Percentiles rank a stretch among this genome's conserved stretches.
phyloP scores from a whole-genome alignment of 2,329 filamentous ascomycete genomes.

The Karstenula rhodostoma region DNA sequence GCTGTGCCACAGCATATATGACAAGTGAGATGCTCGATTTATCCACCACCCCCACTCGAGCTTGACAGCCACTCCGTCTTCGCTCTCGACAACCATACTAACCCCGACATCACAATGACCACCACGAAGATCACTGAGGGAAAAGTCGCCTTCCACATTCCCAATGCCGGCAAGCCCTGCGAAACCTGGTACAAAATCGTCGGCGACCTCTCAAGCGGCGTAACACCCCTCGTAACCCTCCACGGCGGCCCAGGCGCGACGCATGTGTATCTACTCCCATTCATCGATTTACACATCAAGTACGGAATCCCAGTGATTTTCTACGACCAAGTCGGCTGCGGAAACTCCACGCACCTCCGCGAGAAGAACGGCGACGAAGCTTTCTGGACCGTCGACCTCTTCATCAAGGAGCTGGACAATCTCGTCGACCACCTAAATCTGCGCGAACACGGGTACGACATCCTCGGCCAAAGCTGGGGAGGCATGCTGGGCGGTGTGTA shows the following conservation, averaged over 20 bases:
- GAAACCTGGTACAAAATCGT: slow-evolving; percentile 47
- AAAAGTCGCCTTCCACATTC: background rate
- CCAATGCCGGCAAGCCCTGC: slow-evolving; percentile 1
- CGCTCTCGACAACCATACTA: background rate
- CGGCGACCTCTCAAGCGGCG: slow-evolving; percentile 29
- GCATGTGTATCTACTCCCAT: slow-evolving; percentile 41
- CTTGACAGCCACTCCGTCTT: background rate
- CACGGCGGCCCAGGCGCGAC: slow-evolving; percentile 52
- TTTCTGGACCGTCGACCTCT: slow-evolving; percentile 61
- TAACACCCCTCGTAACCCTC: slow-evolving; percentile 32
- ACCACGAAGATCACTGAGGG: slow-evolving; percentile 1
- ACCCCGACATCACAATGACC: background rate
- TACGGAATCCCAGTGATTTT: slow-evolving; percentile 57
- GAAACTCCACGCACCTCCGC: slow-evolving; percentile 57
- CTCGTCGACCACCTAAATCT: slow-evolving; percentile 55
- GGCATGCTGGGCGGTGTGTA: slow-evolving; percentile 59
- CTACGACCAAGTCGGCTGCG: slow-evolving; percentile 65
- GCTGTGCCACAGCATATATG: background rate
- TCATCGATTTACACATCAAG: slow-evolving; percentile 49
- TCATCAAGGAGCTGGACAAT: slow-evolving; percentile 60
- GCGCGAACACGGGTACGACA: slow-evolving; percentile 44
- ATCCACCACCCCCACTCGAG: background rate
- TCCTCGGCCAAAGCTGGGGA: slow-evolving; percentile 63
- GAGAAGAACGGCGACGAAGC: slow-evolving; percentile 54
- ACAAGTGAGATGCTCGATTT: background rate